Base-by-base conservation (phyloP, 306 rosid species). In the Canavalia ensiformis region DNA sequence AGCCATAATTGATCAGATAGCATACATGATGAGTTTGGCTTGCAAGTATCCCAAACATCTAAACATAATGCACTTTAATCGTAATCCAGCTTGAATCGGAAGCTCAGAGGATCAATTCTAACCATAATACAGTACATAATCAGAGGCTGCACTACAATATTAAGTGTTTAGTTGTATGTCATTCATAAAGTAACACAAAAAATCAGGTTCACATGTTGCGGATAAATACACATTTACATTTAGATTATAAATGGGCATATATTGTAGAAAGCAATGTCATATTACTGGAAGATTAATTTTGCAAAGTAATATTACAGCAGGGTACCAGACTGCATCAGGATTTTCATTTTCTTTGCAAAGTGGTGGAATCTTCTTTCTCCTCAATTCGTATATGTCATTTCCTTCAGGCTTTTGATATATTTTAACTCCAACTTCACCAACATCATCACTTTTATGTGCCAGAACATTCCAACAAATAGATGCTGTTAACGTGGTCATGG, bases 381-480 rank as follows among this genome's bases (percentile, higher is more conserved):
- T 91, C 88, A 91, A 77, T 46, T 80, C 79, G 46, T 93, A 95
- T 49, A 93, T 90, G 60, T 87, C 97, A 75, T 95, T 93, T 52
- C 94, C 91, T 70, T 91, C 97, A 7, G 98, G 97, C 87, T 90
- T 95, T 90, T 95, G 97, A 76, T 95, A 93, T 82, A 95, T 88
- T 88, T 85, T 93, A 75, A 95, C 91, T 74, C 97, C 97, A 77
- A 91, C 90, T 75, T 95, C 99, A 42, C 92, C 86, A 44, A 89
- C 84, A 68, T 95, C 97, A 60, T 95, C 98, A 34, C 91, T 93
- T 91, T 91, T 95, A 84, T 91, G 94, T 12, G 98, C 99, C 88
- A 95, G 83, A 89, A 95, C 88, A 85, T 95, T 95, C 99, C 98
- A 95, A 87, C 96, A 95, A 76, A 95, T 85, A 12, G 98, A 89